These are phyloP conservation scores for Cajanus cajan DNA, from an alignment of 306 rosid genomes.

Conservation along the genomic window DNA sequence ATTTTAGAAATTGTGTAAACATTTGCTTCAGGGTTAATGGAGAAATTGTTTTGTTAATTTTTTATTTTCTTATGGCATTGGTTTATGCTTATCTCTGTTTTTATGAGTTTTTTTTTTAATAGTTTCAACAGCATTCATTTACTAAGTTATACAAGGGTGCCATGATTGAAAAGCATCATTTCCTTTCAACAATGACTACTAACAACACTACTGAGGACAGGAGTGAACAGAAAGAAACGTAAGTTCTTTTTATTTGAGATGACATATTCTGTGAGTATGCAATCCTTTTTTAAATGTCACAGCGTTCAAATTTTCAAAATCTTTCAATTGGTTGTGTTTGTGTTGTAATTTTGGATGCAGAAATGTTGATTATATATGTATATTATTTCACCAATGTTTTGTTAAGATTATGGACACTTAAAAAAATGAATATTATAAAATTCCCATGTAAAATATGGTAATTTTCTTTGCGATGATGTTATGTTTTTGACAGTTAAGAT, in stretches of 20 bases:
- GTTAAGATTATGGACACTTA: background rate
- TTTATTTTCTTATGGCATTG: background rate
- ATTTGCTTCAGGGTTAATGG: background rate
- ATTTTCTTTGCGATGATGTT: background rate
- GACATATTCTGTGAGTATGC: background rate
- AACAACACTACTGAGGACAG: constrained; percentile 35
- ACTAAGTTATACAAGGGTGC: constrained; percentile 29
- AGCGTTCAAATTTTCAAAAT: background rate
- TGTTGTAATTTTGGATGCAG: constrained; percentile 7
- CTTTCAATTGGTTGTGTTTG: background rate
- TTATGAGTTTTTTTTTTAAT: background rate
- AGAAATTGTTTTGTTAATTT: background rate
- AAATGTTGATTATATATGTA: background rate
- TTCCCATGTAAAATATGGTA: background rate
- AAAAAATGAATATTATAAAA: background rate
- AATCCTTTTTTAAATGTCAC: background rate
- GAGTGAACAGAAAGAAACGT: constrained; percentile 36
- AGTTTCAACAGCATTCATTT: constrained; percentile 26
- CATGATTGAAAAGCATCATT: constrained; percentile 25
- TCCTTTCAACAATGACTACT: constrained; percentile 36
- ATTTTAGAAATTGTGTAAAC: background rate
- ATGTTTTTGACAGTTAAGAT: constrained; percentile 3
- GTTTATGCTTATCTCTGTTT: background rate
- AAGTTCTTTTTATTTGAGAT: constrained; percentile 35
- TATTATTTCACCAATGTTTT: background rate